Percentiles rank a stretch among this genome's conserved stretches.
phyloP scores from a whole-genome alignment of 441 rosid species.

The Codiaeum variegatum region DNA sequence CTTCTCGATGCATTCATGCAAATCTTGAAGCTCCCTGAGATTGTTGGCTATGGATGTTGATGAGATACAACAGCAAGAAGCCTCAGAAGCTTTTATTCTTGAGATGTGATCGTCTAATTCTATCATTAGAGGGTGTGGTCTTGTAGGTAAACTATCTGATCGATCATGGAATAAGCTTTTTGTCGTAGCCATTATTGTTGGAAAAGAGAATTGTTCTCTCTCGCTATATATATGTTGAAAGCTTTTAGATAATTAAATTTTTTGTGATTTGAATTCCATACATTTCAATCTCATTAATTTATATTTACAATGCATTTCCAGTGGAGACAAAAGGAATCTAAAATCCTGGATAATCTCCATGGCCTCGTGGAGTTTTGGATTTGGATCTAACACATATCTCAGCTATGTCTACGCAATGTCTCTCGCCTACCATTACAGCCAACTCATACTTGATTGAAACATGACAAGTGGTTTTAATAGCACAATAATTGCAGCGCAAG shows the following conservation, averaged over 20 bases:
- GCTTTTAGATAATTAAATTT: background rate
- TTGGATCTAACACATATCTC: slow-evolving; percentile 19
- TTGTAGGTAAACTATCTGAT: slow-evolving; percentile 42
- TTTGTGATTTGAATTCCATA: background rate
- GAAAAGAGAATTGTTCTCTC: background rate
- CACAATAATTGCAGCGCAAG: slow-evolving; percentile 4
- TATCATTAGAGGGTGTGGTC: slow-evolving; percentile 33
- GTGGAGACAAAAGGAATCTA: slow-evolving; percentile 30
- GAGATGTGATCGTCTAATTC: slow-evolving; percentile 27
- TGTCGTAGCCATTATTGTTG: slow-evolving; percentile 24
- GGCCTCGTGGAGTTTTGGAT: background rate
- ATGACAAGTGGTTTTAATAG: background rate
- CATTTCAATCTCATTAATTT: background rate
- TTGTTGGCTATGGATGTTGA: slow-evolving; percentile 27
- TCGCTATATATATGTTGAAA: too few relatives aligned
- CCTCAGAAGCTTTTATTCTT: slow-evolving; percentile 32
- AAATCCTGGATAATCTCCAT: slow-evolving; percentile 3
- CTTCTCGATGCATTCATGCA: slow-evolving; percentile 36
- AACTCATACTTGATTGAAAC: slow-evolving; percentile 6
- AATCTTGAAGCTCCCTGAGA: slow-evolving; percentile 35
- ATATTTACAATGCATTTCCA: background rate
- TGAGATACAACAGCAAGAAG: slow-evolving; percentile 12
- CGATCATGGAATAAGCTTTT: slow-evolving; percentile 34
- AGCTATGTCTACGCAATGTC: slow-evolving; percentile 27
- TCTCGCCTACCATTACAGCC: slow-evolving; percentile 14